These are phyloP conservation scores for Penicillium sp. DNA, from an alignment of 2,329 filamentous ascomycete genomes.

Conservation along the genomic window DNA sequence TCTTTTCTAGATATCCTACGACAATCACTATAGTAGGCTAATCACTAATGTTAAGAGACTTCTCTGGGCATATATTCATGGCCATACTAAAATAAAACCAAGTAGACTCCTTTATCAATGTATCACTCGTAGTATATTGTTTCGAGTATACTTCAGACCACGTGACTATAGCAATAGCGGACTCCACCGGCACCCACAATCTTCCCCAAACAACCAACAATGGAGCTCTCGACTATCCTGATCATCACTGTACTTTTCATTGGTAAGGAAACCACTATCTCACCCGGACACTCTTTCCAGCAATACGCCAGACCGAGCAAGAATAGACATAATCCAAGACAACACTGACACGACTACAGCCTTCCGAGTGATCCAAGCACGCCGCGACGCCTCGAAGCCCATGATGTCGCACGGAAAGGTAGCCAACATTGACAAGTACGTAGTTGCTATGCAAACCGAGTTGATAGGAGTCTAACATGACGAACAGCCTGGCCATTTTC, in stretches of 20 bases:
- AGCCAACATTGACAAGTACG: slow-evolving; percentile 35
- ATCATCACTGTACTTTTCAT: slow-evolving; percentile 18
- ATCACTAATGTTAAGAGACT: no score
- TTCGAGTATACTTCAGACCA: slow-evolving; percentile 3
- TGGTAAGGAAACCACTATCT: slow-evolving; percentile 8
- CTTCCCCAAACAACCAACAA: slow-evolving; percentile 15
- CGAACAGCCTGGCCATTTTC: slow-evolving; percentile 58
- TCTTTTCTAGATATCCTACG: no score
- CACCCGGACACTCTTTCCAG: no score
- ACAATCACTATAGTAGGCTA: no score
- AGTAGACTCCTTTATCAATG: neutral
- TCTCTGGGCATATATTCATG: no score
- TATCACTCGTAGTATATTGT: neutral
- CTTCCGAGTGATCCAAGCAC: slow-evolving; percentile 15
- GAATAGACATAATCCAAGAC: neutral
- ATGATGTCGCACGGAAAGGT: slow-evolving; percentile 36
- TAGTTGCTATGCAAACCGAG: no score
- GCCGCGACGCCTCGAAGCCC: slow-evolving; percentile 11
- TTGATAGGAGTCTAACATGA: neutral
- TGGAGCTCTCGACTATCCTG: slow-evolving; percentile 20
- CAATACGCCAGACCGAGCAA: neutral
- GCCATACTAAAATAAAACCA: no score
- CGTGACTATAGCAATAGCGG: neutral
- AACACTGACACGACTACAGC: slow-evolving; percentile 7
- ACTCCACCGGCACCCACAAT: slow-evolving; percentile 8